A percentile compares a stretch with the other conserved stretches of the same genome.
phyloP scores from a whole-genome alignment of 2,329 filamentous ascomycete genomes.

The Xylaria sp. region DNA sequence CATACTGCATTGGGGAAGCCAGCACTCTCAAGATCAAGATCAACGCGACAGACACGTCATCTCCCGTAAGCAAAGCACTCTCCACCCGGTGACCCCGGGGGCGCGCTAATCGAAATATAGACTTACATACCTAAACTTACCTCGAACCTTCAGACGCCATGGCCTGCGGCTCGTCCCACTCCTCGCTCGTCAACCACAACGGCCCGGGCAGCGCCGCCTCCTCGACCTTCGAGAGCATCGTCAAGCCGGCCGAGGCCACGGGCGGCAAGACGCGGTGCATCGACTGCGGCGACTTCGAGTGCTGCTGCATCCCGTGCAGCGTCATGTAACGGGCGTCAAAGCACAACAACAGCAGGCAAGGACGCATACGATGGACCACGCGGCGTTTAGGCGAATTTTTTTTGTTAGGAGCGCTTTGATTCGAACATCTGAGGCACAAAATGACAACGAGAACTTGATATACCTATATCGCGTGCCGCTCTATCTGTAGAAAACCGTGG shows the following conservation, averaged over 20 bases:
- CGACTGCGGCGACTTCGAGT: constrained; percentile 54
- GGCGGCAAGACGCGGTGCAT: constrained; percentile 51
- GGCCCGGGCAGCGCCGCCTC: constrained; percentile 53
- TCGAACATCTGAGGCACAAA: neutral
- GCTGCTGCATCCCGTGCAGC: constrained; percentile 59
- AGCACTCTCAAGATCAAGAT: neutral
- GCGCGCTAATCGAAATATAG: neutral
- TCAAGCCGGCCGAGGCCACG: constrained; percentile 49
- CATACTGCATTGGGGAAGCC: too few species aligned
- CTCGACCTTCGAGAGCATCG: constrained; percentile 52
- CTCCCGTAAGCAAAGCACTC: neutral
- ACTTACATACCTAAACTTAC: constrained; percentile 2
- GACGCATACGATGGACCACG: constrained; percentile 5
- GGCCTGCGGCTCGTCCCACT: constrained; percentile 39
- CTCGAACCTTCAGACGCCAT: constrained; percentile 21
- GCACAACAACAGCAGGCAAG: neutral
- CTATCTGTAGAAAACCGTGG: constrained; percentile 13
- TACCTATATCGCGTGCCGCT: neutral
- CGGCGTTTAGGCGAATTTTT: neutral
- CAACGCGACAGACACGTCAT: neutral
- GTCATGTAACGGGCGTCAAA: constrained; percentile 45
- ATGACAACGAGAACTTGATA: neutral
- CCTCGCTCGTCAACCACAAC: constrained; percentile 43
- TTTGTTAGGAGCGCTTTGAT: neutral
- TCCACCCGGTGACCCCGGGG: neutral